Evolutionary conservation across 768 basidiomycete genomes (phyloP).

Genomic region (Kockovaella imperatae): DNA sequence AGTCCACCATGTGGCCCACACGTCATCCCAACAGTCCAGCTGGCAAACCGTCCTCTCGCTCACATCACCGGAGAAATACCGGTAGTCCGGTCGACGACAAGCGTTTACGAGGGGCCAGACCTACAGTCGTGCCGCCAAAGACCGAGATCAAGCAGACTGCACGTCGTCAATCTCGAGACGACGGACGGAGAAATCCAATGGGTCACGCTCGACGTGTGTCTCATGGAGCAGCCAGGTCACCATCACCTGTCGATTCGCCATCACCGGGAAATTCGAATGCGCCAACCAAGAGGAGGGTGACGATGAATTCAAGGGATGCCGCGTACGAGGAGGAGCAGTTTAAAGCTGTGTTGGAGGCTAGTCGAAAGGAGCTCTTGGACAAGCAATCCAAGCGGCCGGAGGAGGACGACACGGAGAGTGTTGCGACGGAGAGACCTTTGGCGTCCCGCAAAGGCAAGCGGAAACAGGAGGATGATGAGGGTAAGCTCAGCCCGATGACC

Average conservation of each 20-base stretch:
- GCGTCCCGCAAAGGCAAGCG: conserved; percentile 54
- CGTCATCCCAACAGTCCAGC: conserved; percentile 6
- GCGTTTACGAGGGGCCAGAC: too few species aligned
- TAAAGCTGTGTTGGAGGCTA: conserved; percentile 39
- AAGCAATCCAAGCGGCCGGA: conserved; percentile 9
- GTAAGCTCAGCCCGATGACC: conserved; percentile 10
- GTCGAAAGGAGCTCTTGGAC: conserved; percentile 13
- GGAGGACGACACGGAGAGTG: conserved; percentile 7
- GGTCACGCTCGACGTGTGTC: conserved; percentile 3
- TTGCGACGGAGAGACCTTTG: conserved; percentile 1
- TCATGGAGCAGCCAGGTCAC: conserved; percentile 6
- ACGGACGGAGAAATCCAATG: too few species aligned
- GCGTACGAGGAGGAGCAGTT: conserved; percentile 74
- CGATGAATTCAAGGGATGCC: conserved; percentile 96
- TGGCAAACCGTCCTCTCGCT: conserved; percentile 11
- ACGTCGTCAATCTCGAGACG: too few species aligned
- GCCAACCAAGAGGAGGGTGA: conserved; percentile 73
- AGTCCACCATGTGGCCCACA: conserved; percentile 36
- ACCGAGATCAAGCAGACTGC: neutral
- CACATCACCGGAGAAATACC: conserved; percentile 23
- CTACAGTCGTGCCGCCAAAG: neutral
- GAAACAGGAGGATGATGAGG: conserved; percentile 32
- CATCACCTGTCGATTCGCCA: conserved; percentile 10
- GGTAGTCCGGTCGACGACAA: conserved; percentile 11
- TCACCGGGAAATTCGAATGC: conserved; percentile 14